Evolutionary conservation across 768 basidiomycete species (phyloP).

Genomic region (Tubosaeta sp.): DNA sequence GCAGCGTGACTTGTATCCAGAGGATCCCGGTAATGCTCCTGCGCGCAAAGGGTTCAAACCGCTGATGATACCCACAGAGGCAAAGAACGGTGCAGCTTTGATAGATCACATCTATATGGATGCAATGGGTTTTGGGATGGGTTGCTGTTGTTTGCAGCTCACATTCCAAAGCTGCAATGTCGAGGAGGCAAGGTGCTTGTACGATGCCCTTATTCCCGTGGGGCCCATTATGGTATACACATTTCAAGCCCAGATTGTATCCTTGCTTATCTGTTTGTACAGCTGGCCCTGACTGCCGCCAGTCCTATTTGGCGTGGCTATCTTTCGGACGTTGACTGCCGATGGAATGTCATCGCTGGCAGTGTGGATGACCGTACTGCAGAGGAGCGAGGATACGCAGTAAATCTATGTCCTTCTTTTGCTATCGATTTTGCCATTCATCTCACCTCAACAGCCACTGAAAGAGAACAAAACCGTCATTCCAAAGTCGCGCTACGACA

Average conservation of each 20-base stretch:
- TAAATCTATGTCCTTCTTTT: constrained; percentile 45
- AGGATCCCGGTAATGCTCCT: constrained; percentile 65
- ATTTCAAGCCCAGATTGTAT: background rate
- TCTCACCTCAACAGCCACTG: constrained; percentile 53
- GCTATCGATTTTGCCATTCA: constrained; percentile 5
- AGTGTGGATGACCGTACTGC: constrained; percentile 96
- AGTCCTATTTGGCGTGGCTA: constrained; percentile 95
- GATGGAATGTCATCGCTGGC: constrained; percentile 99
- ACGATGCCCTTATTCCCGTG: constrained; percentile 93
- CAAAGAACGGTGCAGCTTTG: constrained; percentile 83
- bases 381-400: constrained; percentile 77
- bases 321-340: constrained; percentile 93
- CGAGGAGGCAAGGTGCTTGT: constrained; percentile 85
- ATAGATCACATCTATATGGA: constrained; percentile 95
- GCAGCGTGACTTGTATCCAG: constrained; percentile 76
- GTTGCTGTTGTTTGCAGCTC: constrained; percentile 94
- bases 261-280: constrained; percentile 9
- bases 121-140: constrained; percentile 99
- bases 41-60: constrained; percentile 2
- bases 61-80: constrained; percentile 51
- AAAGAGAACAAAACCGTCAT: constrained; percentile 71
- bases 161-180: constrained; percentile 98
- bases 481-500: constrained; percentile 97
- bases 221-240: constrained; percentile 86
- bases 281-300: constrained; percentile 93